These are phyloP conservation scores for Malus orientalis DNA, from an alignment of 306 rosid genomes.

Conservation along the genomic window DNA sequence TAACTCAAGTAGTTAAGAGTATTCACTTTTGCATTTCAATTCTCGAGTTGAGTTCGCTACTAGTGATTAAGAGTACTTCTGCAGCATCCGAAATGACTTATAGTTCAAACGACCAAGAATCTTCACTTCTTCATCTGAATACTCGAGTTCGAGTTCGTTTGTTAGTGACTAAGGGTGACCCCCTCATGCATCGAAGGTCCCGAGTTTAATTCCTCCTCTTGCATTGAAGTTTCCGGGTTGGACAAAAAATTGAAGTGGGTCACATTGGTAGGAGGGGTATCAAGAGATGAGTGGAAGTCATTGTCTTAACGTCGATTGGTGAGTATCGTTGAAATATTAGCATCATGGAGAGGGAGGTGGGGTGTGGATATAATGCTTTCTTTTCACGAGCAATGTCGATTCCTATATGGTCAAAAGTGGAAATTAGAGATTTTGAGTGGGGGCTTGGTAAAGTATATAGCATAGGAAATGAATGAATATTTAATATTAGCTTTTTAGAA, in stretches of 20 bases:
- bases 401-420: neutral
- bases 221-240: too few species aligned
- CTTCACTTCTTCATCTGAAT: too few species aligned
- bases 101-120: too few species aligned
- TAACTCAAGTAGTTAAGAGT: neutral
- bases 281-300: neutral
- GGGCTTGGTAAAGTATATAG: conserved; percentile 6
- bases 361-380: neutral
- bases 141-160: too few species aligned
- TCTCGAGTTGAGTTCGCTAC: too few species aligned
- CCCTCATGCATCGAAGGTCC: too few species aligned
- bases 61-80: too few species aligned
- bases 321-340: neutral
- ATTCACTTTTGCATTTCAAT: too few species aligned
- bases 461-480: conserved; percentile 1
- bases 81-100: too few species aligned
- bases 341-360: neutral
- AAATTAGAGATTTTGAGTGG: conserved; percentile 15
- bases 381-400: conserved; percentile 1
- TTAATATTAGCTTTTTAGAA: conserved; percentile 3
- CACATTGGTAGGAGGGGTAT: neutral
- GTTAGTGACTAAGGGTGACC: too few species aligned
- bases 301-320: neutral
- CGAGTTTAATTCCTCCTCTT: too few species aligned
- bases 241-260: neutral